Conservation (phyloP, 352 stramenopile species). For the Elongisporangium anandrum region DNA sequence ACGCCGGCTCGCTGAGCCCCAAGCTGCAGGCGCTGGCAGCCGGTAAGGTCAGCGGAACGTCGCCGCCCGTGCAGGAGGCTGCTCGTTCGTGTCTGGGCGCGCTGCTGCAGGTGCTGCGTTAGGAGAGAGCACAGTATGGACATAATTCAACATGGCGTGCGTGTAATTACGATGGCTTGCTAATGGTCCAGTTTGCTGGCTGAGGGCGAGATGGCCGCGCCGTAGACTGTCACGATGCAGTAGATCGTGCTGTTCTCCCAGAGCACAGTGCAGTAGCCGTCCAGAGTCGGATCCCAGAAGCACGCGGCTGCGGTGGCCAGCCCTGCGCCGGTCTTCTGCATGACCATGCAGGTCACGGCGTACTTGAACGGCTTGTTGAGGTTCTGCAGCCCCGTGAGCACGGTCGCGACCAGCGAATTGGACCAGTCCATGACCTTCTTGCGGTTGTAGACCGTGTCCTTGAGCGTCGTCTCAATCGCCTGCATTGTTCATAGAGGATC, state of each 20-base stretch:
- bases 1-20: constrained; percentile 24
- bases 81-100: constrained; percentile 44
- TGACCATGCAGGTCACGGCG: constrained; percentile 80
- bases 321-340: constrained; percentile 79
- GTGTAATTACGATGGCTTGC: constrained; percentile 10
- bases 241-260: constrained; percentile 87
- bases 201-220: constrained; percentile 73
- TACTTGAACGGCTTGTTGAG: constrained; percentile 88
- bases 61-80: constrained; percentile 37
- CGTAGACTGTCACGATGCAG: constrained; percentile 82
- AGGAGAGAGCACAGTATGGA: constrained; percentile 1
- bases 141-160: constrained; percentile 1
- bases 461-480: constrained; percentile 72
- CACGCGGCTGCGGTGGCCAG: constrained; percentile 68
- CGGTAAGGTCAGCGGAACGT: constrained; percentile 8
- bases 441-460: constrained; percentile 81
- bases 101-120: constrained; percentile 20
- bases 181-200: constrained; percentile 70
- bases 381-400: constrained; percentile 77
- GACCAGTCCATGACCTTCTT: constrained; percentile 87
- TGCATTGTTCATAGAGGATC: constrained; percentile 6
- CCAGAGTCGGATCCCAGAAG: constrained; percentile 72
- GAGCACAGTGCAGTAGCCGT: constrained; percentile 78
- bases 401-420: constrained; percentile 74
- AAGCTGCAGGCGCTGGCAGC: constrained; percentile 27